Conservation (phyloP, 2,329 filamentous ascomycete genomes). For the Amauroascus verrucosus region DNA sequence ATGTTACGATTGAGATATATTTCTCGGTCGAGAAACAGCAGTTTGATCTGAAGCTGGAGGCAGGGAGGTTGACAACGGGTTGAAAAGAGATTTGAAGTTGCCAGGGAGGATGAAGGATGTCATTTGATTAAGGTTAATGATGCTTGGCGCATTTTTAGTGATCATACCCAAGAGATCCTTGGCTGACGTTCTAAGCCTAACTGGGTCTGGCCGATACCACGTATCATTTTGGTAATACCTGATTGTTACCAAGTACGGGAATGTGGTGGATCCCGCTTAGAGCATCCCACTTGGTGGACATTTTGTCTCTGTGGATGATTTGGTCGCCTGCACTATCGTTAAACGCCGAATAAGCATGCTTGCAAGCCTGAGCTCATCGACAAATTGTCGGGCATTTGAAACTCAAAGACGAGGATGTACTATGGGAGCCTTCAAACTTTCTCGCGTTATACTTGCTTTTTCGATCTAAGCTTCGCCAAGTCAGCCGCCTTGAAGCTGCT, state of each 20-base stretch:
- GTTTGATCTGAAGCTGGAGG: neutral
- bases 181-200: neutral
- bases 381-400: neutral
- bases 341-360: no score
- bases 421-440: neutral
- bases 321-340: no score
- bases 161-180: conserved; percentile 4
- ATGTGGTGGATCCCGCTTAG: neutral
- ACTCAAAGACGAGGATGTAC: no score
- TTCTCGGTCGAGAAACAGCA: neutral
- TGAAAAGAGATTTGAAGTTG: no score
- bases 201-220: neutral
- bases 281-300: neutral
- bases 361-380: no score
- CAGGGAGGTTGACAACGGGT: neutral
- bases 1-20: neutral
- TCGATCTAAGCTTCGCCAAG: conserved; percentile 3
- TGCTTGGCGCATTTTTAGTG: conserved; percentile 4
- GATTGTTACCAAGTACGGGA: neutral
- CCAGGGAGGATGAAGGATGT: neutral
- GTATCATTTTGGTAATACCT: neutral
- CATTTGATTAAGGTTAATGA: neutral
- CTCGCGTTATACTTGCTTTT: neutral
- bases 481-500: neutral
- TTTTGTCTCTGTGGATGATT: no score